These are phyloP conservation scores for Leishmania gerbilli DNA, from an alignment of 208 protist genomes.

Conservation along the genomic window DNA sequence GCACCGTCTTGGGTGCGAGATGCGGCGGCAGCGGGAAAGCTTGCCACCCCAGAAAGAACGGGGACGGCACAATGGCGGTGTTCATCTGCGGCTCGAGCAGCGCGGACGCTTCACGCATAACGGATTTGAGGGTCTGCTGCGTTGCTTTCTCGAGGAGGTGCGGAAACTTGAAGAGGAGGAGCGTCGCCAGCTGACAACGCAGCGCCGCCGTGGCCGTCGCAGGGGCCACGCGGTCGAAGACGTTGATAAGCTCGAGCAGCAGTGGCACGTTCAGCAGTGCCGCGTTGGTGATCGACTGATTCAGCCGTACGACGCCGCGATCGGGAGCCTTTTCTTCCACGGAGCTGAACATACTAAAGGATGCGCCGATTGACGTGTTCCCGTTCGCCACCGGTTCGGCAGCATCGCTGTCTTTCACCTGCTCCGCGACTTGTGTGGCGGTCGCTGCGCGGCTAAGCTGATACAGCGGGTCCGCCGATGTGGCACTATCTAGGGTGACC, in stretches of 20 bases:
- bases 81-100: conserved; percentile 35
- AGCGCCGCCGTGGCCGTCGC: conserved; percentile 33
- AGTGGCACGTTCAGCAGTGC: conserved; percentile 50
- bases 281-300: conserved; percentile 29
- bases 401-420: not conserved
- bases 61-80: conserved; percentile 33
- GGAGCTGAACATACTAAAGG: conserved; percentile 20
- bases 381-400: not conserved
- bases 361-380: not conserved
- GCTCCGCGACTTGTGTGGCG: not conserved
- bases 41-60: conserved; percentile 75
- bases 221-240: conserved; percentile 39
- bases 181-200: conserved; percentile 56
- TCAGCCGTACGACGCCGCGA: conserved; percentile 26
- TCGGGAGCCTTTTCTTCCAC: conserved; percentile 32
- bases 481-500: not conserved
- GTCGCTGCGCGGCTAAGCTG: conserved; percentile 24
- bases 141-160: conserved; percentile 46
- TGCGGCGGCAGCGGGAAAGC: conserved; percentile 73
- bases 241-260: conserved; percentile 64
- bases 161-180: conserved; percentile 76
- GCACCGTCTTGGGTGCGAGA: conserved; percentile 78
- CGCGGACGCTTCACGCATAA: conserved; percentile 38
- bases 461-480: conserved; percentile 29
- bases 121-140: conserved; percentile 43